Percentiles rank a stretch among this genome's conserved stretches.
These are phyloP conservation scores for Scedosporium minutisporum DNA, from an alignment of 2,329 filamentous ascomycete species.

Conservation along the genomic window DNA sequence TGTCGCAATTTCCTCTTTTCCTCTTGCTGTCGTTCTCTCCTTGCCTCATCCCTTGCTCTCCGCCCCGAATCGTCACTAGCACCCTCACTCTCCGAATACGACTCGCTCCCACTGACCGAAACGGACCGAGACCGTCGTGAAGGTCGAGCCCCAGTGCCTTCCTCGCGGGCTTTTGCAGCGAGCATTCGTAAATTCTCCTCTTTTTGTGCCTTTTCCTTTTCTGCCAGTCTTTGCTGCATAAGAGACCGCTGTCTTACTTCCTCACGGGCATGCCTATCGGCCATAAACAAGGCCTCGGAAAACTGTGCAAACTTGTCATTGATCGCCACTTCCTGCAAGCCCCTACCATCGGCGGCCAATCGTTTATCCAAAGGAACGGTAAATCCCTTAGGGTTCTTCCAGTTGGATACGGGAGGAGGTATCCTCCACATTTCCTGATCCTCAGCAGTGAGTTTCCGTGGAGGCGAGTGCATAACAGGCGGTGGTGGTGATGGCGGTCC, in stretches of 20 bases:
- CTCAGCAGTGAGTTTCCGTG: conserved; percentile 87
- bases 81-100: conserved; percentile 37
- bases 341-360: conserved; percentile 83
- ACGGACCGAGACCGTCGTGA: conserved; percentile 19
- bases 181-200: conserved; percentile 83
- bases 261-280: conserved; percentile 87
- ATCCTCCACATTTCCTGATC: conserved; percentile 96
- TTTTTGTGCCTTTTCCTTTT: conserved; percentile 92
- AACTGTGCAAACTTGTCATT: conserved; percentile 99
- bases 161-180: conserved; percentile 85
- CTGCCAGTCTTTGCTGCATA: conserved; percentile 93
- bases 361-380: conserved; percentile 94
- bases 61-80: conserved; percentile 59
- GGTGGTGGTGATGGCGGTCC: conserved; percentile 88
- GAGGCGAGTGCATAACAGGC: conserved; percentile 89
- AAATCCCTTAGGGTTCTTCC: conserved; percentile 99
- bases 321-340: conserved; percentile 86
- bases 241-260: conserved; percentile 85
- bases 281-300: conserved; percentile 86
- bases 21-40: conserved; percentile 69
- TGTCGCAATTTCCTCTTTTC: conserved; percentile 85
- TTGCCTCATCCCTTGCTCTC: conserved; percentile 65
- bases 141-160: conserved; percentile 48
- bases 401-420: conserved; percentile 82
- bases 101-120: conserved; percentile 37